A percentile compares a stretch with the other conserved stretches of the same genome.
phyloP scores from a whole-genome alignment of 352 stramenopile species.

The Phytophthora colocasiae region DNA sequence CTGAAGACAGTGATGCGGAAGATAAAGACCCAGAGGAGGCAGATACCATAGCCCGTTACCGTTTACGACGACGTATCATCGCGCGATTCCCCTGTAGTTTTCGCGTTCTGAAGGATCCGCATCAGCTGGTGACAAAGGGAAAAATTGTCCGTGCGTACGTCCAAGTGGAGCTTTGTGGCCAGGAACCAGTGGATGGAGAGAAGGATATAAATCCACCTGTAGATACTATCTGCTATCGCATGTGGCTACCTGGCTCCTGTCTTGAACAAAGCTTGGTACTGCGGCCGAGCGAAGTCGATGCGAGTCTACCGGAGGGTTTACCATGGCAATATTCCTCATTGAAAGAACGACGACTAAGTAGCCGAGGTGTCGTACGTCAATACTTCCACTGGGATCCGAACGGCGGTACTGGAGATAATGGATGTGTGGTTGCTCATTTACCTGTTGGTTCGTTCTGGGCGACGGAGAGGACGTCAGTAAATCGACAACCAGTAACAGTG shows the following conservation, averaged over 20 bases:
- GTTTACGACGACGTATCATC: conserved; percentile 36
- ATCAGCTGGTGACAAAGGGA: conserved; percentile 51
- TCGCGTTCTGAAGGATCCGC: conserved; percentile 38
- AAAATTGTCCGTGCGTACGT: conserved; percentile 55
- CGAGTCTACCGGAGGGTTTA: conserved; percentile 40
- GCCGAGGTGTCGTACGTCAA: conserved; percentile 32
- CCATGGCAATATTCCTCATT: conserved; percentile 47
- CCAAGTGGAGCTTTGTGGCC: conserved; percentile 57
- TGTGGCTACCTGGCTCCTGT: conserved; percentile 61
- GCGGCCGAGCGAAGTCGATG: conserved; percentile 61
- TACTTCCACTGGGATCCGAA: conserved; percentile 52
- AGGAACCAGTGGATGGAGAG: conserved; percentile 1
- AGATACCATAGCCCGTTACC: conserved; percentile 14
- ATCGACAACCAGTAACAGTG: background rate
- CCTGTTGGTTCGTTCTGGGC: conserved; percentile 40
- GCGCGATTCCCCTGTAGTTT: conserved; percentile 56
- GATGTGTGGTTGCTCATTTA: conserved; percentile 41
- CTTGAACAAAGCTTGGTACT: conserved; percentile 57
- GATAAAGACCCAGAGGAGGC: background rate
- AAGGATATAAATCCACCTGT: background rate
- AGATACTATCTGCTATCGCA: conserved; percentile 39
- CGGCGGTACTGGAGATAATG: conserved; percentile 11
- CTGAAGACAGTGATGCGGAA: conserved; percentile 4
- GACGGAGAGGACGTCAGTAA: conserved; percentile 4
- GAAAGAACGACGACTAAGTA: conserved; percentile 21